Base-by-base conservation (phyloP, 352 stramenopile species). In the Vaucheria bursata region DNA sequence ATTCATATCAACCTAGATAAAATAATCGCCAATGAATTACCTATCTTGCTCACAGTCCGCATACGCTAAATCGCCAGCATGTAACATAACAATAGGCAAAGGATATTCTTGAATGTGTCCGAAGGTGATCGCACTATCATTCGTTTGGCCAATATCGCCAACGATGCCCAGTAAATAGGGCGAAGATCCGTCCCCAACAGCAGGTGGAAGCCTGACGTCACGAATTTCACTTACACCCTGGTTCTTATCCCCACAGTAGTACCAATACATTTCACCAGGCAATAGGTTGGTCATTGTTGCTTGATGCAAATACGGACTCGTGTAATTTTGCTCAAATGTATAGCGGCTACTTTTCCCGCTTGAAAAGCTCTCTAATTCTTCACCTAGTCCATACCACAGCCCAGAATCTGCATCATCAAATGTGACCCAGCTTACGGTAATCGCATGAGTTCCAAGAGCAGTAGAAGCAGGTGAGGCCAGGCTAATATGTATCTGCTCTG, bases 11-110 rank as follows among this genome's bases (percentile, higher is more conserved):
- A 5, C 5, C 5, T 12, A 5, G 39, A 12, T 12, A 73, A 12
- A 8, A 25, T 5, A 73, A 31, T 73, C 5, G n/a, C 25, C 6
- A 8, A 72, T 5, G 3, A 53, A 3, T 71, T 75, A 33, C 70
- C 52, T 74, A 35, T 80, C 78, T 74, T 83, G 78, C 36, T 83
- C 73, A 4, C 88, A 87, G 67, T 91, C 89, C 29, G 87, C 87
- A 79, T 91, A 91, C 71, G 87, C 84, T 45, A 88, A 88, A 77
- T 91, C 88, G 0, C 88, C 87, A 25, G 77, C 86, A 45, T 89
- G 86, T 1, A 91, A 64, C 18, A 91, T 64, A 32, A 79, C 39
- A 1, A 78, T 49, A 33, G 79, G 49, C 29, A 71, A 68, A 12
- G 67, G 34, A 8, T 84, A 79, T 32, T 39, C 59, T n/a, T 64